Conservation (phyloP, 148 eudicot species). For the Camellia sinensis region DNA sequence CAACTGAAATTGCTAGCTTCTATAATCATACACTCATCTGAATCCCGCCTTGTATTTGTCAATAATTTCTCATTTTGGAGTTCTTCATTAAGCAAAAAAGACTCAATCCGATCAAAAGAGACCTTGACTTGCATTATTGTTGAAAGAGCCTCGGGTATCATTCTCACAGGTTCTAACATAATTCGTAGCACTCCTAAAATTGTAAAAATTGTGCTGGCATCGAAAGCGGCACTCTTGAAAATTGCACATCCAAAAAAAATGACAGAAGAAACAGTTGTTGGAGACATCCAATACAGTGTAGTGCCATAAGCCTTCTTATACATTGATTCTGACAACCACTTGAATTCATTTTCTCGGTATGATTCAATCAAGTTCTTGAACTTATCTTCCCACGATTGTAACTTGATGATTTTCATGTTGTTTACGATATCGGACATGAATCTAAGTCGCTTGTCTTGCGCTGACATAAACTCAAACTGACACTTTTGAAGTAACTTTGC, state of each 20-base stretch:
- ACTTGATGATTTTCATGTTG: slow-evolving; percentile 64
- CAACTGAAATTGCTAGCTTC: slow-evolving; percentile 43
- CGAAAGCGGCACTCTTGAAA: slow-evolving; percentile 40
- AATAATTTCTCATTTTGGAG: slow-evolving; percentile 22
- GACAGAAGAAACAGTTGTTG: slow-evolving; percentile 53
- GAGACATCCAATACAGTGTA: slow-evolving; percentile 58
- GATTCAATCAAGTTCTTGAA: slow-evolving; percentile 47
- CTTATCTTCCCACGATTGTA: slow-evolving; percentile 68
- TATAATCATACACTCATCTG: slow-evolving; percentile 21
- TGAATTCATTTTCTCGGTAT: slow-evolving; percentile 43
- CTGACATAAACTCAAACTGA: slow-evolving; percentile 45
- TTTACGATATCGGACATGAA: slow-evolving; percentile 55
- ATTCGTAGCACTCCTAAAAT: slow-evolving; percentile 37
- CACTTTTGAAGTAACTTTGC: slow-evolving; percentile 47
- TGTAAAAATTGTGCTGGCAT: slow-evolving; percentile 54
- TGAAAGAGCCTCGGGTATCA: slow-evolving; percentile 45
- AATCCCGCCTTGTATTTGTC: not conserved
- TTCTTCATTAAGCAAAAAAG: slow-evolving; percentile 45
- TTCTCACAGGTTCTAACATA: slow-evolving; percentile 50
- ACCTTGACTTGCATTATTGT: slow-evolving; percentile 43
- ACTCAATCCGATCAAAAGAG: slow-evolving; percentile 42
- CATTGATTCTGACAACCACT: slow-evolving; percentile 41
- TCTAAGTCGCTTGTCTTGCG: slow-evolving; percentile 57
- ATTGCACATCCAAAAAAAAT: slow-evolving; percentile 46
- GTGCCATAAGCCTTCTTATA: slow-evolving; percentile 32